phyloP scores from a whole-genome alignment of 495 filamentous ascomycete species.

The Penicillium alfredii region DNA sequence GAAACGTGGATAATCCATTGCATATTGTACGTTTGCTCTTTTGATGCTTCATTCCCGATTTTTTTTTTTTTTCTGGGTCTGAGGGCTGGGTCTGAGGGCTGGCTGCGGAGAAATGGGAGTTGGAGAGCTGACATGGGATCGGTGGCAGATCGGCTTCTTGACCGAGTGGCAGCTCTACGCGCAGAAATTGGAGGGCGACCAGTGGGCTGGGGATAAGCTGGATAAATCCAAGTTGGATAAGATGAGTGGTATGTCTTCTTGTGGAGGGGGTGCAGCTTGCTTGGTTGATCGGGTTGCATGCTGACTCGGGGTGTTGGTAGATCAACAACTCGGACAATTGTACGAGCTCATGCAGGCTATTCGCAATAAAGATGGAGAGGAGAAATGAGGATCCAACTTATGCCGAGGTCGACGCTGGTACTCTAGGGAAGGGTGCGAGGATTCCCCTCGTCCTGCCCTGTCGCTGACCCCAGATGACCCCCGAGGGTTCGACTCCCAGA shows the following conservation, averaged over 20 bases:
- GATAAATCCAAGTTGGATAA: conserved; percentile 77
- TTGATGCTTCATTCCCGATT: too few relatives aligned
- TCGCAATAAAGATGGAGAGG: conserved; percentile 35
- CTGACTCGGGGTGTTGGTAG: conserved; percentile 36
- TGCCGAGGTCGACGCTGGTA: neutral
- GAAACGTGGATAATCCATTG: conserved; percentile 77
- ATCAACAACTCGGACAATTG: conserved; percentile 87
- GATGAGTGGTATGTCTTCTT: conserved; percentile 77
- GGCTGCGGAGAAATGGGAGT: conserved; percentile 1
- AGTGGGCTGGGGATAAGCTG: conserved; percentile 72
- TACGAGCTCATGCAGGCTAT: conserved; percentile 93
- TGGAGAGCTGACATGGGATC: conserved; percentile 11
- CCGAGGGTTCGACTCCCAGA: too few relatives aligned
- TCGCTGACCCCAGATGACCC: too few relatives aligned
- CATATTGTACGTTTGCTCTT: conserved; percentile 62
- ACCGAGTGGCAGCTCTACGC: conserved; percentile 96
- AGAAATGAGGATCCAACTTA: too few relatives aligned
- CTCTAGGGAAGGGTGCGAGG: neutral
- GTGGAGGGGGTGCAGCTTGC: too few relatives aligned
- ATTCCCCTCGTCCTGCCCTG: neutral
- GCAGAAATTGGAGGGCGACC: conserved; percentile 79
- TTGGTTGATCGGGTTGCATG: conserved; percentile 7
- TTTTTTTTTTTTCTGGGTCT: neutral
- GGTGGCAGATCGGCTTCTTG: conserved; percentile 76
- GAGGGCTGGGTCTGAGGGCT: neutral